A percentile compares a stretch with the other conserved stretches of the same genome.
Evolutionary conservation across 305 asterid genomes (phyloP).

Genomic region (Andrographis paniculata): DNA sequence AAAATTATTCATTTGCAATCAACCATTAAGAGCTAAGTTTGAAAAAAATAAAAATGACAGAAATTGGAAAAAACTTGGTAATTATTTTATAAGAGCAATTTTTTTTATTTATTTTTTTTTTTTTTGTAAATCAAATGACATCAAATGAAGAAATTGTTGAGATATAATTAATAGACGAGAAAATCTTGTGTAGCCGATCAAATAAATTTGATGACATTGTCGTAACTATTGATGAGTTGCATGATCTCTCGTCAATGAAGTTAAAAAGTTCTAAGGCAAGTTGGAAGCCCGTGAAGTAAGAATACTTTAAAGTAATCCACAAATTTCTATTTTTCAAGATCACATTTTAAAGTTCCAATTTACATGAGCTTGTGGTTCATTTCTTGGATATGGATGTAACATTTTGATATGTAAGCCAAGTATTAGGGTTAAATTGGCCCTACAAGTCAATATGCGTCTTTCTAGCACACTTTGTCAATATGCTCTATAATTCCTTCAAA

Average conservation of each 20-base stretch:
- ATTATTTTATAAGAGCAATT: not conserved
- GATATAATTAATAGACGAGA: not conserved
- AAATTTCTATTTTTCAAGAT: not conserved
- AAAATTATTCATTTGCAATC: not conserved
- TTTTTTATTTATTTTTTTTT: no score
- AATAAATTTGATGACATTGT: constrained; percentile 8
- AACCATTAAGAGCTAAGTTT: not conserved
- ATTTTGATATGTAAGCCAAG: no score
- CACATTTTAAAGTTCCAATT: constrained; percentile 10
- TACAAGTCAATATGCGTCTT: no score
- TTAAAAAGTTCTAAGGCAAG: not conserved
- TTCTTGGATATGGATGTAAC: no score
- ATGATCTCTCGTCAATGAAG: not conserved
- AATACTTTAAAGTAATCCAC: constrained; percentile 4
- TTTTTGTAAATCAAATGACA: not conserved
- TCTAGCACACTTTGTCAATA: no score
- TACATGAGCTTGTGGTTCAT: not conserved
- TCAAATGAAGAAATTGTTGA: not conserved
- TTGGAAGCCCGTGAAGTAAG: constrained; percentile 8
- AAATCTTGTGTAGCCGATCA: not conserved
- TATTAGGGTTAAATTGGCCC: no score
- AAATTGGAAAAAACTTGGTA: not conserved
- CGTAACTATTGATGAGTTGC: constrained; percentile 1
- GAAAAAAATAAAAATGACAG: not conserved
- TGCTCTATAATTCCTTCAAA: no score